Percentiles rank a stretch among this genome's conserved stretches.
Evolutionary conservation across 345 rosid genomes (phyloP).

Genomic region (Punica granatum): DNA sequence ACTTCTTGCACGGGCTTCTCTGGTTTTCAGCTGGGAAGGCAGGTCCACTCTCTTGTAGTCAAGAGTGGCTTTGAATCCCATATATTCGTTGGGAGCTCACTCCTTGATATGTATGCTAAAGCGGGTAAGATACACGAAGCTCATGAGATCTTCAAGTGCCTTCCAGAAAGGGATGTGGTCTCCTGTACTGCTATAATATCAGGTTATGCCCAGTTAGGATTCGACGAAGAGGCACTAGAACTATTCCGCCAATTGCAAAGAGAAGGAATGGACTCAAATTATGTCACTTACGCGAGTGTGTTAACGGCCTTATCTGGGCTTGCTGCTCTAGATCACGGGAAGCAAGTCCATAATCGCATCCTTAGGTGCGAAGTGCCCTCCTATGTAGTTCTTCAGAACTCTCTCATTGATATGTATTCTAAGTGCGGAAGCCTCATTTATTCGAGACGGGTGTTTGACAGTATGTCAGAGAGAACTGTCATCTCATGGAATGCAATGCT

Average conservation of each 20-base stretch:
- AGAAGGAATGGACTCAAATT: slow-evolving; percentile 76
- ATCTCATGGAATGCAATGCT: slow-evolving; percentile 88
- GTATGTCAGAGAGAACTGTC: slow-evolving; percentile 61
- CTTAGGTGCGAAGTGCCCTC: slow-evolving; percentile 54
- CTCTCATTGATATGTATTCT: slow-evolving; percentile 86
- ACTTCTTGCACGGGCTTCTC: slow-evolving; percentile 50
- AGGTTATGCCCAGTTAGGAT: slow-evolving; percentile 83
- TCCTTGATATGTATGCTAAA: slow-evolving; percentile 94
- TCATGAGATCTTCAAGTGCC: slow-evolving; percentile 53
- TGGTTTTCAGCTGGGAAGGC: slow-evolving; percentile 56
- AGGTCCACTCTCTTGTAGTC: slow-evolving; percentile 58
- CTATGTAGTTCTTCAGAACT: slow-evolving; percentile 60
- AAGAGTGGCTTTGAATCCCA: slow-evolving; percentile 53
- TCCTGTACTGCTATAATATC: slow-evolving; percentile 87
- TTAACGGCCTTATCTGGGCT: slow-evolving; percentile 77
- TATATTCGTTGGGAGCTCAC: slow-evolving; percentile 84
- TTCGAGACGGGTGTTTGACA: slow-evolving; percentile 56
- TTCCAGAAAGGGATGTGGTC: slow-evolving; percentile 90
- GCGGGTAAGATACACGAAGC: slow-evolving; percentile 76
- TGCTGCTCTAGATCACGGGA: slow-evolving; percentile 72
- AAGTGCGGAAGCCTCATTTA: slow-evolving; percentile 74
- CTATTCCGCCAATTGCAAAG: slow-evolving; percentile 49
- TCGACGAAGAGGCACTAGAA: slow-evolving; percentile 68
- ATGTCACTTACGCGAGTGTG: slow-evolving; percentile 77
- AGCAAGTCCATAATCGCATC: slow-evolving; percentile 76